Base-by-base conservation (phyloP, 352 stramenopile genomes). In the Phytophthora multivora region DNA sequence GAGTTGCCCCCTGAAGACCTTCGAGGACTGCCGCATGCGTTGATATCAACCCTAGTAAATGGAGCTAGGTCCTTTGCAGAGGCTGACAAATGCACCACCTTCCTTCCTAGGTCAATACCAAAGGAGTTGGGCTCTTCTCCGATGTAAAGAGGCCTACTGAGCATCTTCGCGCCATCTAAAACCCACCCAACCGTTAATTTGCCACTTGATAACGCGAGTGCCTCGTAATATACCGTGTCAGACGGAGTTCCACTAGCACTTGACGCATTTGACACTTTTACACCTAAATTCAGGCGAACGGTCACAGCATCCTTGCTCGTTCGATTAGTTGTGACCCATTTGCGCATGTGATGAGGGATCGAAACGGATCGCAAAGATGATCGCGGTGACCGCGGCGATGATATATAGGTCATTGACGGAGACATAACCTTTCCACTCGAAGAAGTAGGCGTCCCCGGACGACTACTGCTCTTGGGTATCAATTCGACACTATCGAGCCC, bases 151-250 rank as follows among this genome's bases (percentile, higher is more conserved):
- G 79, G 53, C 3, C 67, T 59, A 26, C 18, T 59, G 23, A 31
- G 31, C 18, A 61, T 47, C 38, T 57, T 46, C 3, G 48, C 42
- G 10, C 23, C 51, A 35, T 66, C 51, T 15, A 65, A 66, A 28
- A 83, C 71, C 77, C 79, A 91, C 5, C 81, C 81, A 30, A 91
- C 54, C 33, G 70, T 77, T 7, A 89, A 30, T 47, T 76, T 89
- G 0, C 81, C 79, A 19, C 60, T 72, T 0, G 81, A 80, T 39
- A 89, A 52, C 6, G 73, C 48, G 45, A 84, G 69, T 4, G 68
- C 77, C 55, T 91, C 81, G 39, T 77, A 91, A 47, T 87, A 91
- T 4, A 80, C 61, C 3, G 46, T 38, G 19, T 18, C 25, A 18
- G 19, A 51, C 30, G 51, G 1, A 3, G 46, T 52, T 10, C 33